Evolutionary conservation across 345 rosid species (phyloP).

Genomic region (Psidium guajava): DNA sequence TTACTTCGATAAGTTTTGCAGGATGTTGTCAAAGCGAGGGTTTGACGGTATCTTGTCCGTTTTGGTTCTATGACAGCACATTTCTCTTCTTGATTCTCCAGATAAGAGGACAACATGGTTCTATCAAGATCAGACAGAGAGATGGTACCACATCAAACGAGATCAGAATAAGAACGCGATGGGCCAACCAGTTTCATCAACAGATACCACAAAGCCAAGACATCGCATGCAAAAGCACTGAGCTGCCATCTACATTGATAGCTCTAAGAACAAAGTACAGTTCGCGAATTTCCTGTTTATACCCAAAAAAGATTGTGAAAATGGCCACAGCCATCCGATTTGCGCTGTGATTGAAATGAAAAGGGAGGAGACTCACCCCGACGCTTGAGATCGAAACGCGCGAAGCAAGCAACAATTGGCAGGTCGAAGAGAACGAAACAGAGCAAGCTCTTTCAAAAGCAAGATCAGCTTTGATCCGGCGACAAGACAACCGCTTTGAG

Average conservation of each 20-base stretch:
- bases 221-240: not conserved
- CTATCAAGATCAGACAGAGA: not conserved
- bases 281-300: not conserved
- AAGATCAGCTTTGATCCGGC: not conserved
- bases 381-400: not conserved
- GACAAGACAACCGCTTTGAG: not conserved
- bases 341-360: not conserved
- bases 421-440: not conserved
- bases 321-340: not conserved
- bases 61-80: not conserved
- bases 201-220: not conserved
- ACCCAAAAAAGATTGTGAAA: not conserved
- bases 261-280: not conserved
- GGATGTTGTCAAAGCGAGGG: not conserved
- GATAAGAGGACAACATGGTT: not conserved
- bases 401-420: not conserved
- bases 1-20: not conserved
- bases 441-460: not conserved
- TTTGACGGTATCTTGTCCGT: not conserved
- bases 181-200: not conserved
- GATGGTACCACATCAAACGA: not conserved
- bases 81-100: not conserved
- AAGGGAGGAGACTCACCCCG: not conserved
- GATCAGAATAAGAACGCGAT: not conserved
- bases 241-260: not conserved